Evolutionary conservation across 1,284 basidiomycete genomes (phyloP).

Genomic region (Veloboletus limbatus): DNA sequence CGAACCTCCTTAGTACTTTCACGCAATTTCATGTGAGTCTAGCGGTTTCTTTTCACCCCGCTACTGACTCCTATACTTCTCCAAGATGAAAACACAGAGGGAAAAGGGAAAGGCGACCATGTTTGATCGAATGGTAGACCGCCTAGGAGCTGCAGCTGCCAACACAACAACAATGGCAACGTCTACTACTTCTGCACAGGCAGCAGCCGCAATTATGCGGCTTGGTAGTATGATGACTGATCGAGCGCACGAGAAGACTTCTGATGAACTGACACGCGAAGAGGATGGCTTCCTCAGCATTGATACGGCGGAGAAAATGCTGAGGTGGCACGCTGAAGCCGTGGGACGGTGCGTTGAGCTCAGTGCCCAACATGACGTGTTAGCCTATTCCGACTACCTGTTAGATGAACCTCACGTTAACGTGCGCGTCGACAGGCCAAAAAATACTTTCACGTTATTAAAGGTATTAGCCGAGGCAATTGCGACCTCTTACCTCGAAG

Average conservation of each 20-base stretch:
- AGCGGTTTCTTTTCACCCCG: conserved; percentile 5
- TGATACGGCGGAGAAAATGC: conserved; percentile 81
- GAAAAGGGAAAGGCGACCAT: conserved; percentile 78
- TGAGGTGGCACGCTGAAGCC: conserved; percentile 96
- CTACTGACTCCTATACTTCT: conserved; percentile 13
- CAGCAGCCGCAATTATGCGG: conserved; percentile 77
- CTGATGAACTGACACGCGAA: conserved; percentile 70
- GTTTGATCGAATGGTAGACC: conserved; percentile 92
- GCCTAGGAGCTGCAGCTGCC: conserved; percentile 78
- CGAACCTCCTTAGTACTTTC: conserved; percentile 72
- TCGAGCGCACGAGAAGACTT: conserved; percentile 49
- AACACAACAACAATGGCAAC: conserved; percentile 56
- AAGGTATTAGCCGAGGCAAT: conserved; percentile 89
- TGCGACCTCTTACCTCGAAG: conserved; percentile 85
- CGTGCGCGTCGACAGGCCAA: conserved; percentile 57
- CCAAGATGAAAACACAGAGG: conserved; percentile 62
- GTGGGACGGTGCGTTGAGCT: conserved; percentile 91
- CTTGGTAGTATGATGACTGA: conserved; percentile 74
- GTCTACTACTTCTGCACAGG: conserved; percentile 70
- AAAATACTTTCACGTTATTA: conserved; percentile 84
- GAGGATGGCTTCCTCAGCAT: conserved; percentile 80
- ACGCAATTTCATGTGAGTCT: conserved; percentile 84
- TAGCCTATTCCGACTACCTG: conserved; percentile 33
- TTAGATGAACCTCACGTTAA: conserved; percentile 2
- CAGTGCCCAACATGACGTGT: conserved; percentile 80